Evolutionary conservation across 805 yeast species (phyloP), one percentile per base, ranked within the genome.

Genomic region (Ogataea allantospora): DNA sequence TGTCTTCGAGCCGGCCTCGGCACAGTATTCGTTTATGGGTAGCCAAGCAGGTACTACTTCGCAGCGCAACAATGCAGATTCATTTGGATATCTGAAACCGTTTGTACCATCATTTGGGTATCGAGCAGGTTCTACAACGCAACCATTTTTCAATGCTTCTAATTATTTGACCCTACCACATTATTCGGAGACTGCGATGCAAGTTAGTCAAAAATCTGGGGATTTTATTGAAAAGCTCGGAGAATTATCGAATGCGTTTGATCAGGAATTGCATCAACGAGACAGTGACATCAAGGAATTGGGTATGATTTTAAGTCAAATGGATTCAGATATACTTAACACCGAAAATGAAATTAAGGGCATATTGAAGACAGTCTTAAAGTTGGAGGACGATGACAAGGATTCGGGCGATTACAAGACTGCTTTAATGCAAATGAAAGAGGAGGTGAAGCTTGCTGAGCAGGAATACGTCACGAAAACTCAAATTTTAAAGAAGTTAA

Each of bases 121-220:
- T 18, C 50, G 47, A 17, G 42, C 42, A 22, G 39, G 50, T 7
- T 33, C 42, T 5, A 16, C 39, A 14, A 39, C 30, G 24, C 52
- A 50, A 25, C 38, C 53, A 11, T 19, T 43, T n/a, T 18, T 46
- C 23, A 50, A 49, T 38, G 48, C 46, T 7, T 44, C 50, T 2
- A 47, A 44, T 24, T 53, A 46, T 24, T 36, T 55, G 19, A 42
- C 54, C 5, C 55, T 53, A 7, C 73, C 75, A 0, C 78, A 71
- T 51, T 57, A 63, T 11, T 70, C 79, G 3, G 79, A 75, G 51
- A 70, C 78, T 20, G 80, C 79, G 1, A 71, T 74, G 49, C 70
- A 68, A 31, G 77, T 75, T 5, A 65, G 70, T 21, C 80, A 75
- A 45, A 63, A 65, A 43, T 68, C 79, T 1, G 64, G 66, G 36